Percentiles rank a stretch among this genome's conserved stretches.
Conservation (phyloP, 495 filamentous ascomycete genomes). For the Viridothelium virens region DNA sequence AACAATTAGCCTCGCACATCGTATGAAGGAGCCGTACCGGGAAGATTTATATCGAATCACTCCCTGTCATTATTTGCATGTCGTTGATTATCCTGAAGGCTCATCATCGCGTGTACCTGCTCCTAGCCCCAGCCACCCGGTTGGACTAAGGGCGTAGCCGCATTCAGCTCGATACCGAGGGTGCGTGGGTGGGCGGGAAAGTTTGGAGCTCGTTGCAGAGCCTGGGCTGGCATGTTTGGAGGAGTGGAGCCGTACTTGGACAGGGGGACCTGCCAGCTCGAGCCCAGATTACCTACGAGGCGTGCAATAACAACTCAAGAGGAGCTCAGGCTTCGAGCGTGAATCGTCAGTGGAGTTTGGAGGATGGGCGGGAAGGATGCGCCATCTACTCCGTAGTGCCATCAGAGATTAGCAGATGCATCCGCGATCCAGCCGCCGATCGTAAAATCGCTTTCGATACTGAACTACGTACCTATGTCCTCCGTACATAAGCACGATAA, state of each 20-base stretch:
- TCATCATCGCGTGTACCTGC: neutral
- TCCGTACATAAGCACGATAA: neutral
- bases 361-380: neutral
- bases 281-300: neutral
- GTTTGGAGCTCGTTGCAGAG: neutral
- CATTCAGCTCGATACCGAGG: neutral
- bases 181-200: neutral
- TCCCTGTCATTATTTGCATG: neutral
- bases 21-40: no score
- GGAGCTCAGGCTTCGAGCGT: neutral
- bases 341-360: neutral
- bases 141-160: neutral
- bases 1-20: no score
- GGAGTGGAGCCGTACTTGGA: neutral
- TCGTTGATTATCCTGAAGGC: neutral
- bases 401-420: slow-evolving; percentile 3
- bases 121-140: neutral
- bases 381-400: neutral
- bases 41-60: neutral
- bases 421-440: neutral
- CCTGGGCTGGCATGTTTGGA: neutral
- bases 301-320: neutral
- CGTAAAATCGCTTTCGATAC: no score
- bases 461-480: no score
- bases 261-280: neutral